Evolutionary conservation across 2,329 filamentous ascomycete species (phyloP).

Genomic region (Phyllosticta citrichinensis): DNA sequence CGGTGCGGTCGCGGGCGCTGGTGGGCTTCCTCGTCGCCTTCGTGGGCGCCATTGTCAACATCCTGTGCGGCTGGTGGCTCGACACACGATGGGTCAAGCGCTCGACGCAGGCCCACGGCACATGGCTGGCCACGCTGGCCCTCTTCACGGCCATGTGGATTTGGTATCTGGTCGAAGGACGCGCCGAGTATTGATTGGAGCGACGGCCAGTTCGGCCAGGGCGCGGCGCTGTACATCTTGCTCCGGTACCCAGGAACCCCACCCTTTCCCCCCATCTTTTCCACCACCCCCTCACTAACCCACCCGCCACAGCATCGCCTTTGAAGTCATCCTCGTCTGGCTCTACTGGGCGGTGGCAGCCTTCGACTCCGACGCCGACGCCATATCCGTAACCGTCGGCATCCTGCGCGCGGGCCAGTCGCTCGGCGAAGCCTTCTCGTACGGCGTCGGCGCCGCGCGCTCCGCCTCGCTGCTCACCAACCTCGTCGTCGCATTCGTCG

Average conservation of each 20-base stretch:
- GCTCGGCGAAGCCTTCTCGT: constrained; percentile 37
- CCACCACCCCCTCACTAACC: neutral
- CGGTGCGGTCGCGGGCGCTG: constrained; percentile 39
- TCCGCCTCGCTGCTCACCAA: constrained; percentile 37
- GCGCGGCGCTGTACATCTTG: constrained; percentile 40
- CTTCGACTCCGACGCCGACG: constrained; percentile 43
- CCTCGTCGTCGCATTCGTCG: constrained; percentile 38
- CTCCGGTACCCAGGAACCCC: constrained; percentile 30
- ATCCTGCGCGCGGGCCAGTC: constrained; percentile 41
- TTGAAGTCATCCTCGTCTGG: constrained; percentile 27
- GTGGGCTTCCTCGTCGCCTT: constrained; percentile 38
- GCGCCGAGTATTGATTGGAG: constrained; percentile 36
- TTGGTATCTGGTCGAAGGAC: constrained; percentile 28
- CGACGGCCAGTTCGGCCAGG: constrained; percentile 35
- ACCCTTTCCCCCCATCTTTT: neutral
- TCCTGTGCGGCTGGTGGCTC: constrained; percentile 43
- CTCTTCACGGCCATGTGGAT: constrained; percentile 38
- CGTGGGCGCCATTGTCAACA: constrained; percentile 35
- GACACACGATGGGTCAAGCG: constrained; percentile 35
- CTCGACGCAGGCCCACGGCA: constrained; percentile 17
- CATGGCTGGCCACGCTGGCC: constrained; percentile 31
- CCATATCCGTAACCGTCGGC: constrained; percentile 40
- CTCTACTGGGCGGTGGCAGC: constrained; percentile 43
- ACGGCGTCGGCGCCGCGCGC: constrained; percentile 39
- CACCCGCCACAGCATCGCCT: neutral